Evolutionary conservation across 768 basidiomycete genomes (phyloP).

Genomic region (Pholiota conissans): DNA sequence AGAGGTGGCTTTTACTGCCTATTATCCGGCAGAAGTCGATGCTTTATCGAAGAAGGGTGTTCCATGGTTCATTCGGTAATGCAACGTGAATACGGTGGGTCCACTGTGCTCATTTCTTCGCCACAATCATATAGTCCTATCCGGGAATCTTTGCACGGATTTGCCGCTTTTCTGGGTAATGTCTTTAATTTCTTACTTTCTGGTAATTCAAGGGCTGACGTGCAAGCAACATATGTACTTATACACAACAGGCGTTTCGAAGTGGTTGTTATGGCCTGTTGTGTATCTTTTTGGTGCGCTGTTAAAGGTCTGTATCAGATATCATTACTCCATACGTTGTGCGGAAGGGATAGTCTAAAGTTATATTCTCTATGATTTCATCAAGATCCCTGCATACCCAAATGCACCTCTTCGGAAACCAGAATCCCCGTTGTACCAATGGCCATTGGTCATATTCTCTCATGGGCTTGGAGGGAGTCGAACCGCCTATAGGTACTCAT

Average conservation of each 20-base stretch:
- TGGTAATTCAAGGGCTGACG: too few species aligned
- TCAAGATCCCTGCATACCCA: constrained; percentile 56
- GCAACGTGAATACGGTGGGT: background rate
- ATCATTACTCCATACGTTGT: background rate
- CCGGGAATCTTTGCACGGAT: constrained; percentile 46
- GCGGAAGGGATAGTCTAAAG: background rate
- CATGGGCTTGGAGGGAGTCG: constrained; percentile 80
- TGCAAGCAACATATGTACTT: too few species aligned
- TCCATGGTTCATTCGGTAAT: constrained; percentile 59
- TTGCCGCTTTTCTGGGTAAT: constrained; percentile 51
- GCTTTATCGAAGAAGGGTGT: constrained; percentile 39
- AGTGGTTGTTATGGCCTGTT: constrained; percentile 49
- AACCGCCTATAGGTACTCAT: constrained; percentile 61
- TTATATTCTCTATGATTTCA: background rate
- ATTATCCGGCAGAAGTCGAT: constrained; percentile 56
- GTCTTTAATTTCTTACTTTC: too few species aligned
- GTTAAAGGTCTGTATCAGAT: constrained; percentile 37
- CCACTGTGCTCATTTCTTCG: background rate
- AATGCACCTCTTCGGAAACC: constrained; percentile 55
- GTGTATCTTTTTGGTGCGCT: constrained; percentile 51
- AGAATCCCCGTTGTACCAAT: constrained; percentile 32
- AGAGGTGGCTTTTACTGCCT: constrained; percentile 64
- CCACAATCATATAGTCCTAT: constrained; percentile 40
- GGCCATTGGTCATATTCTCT: constrained; percentile 84
- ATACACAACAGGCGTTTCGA: constrained; percentile 35